Base-by-base conservation (phyloP, 75 land plant species). In the Ceratopteris richardii region DNA sequence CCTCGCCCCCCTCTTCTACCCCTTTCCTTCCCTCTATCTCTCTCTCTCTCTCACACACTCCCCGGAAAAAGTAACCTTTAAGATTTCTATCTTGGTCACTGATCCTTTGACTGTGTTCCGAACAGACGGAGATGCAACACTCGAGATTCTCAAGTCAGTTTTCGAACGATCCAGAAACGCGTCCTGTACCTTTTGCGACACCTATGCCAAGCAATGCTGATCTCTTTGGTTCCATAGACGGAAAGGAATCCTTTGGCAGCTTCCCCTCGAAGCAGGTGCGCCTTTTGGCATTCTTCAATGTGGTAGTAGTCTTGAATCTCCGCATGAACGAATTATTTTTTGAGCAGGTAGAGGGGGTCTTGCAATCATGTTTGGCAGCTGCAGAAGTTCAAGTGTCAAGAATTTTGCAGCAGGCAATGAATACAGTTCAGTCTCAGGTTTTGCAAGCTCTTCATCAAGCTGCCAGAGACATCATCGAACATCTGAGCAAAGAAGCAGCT, bases 401-500 rank as follows among this genome's bases (percentile, higher is more conserved):
- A 29, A 28, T 60, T n/a, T 29, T 57, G 25, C 68, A 66, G 51
- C 61, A 66, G 24, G 47, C 29, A 19, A 60, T 66, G 31, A 52
- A 57, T 47, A 41, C 68, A 2, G 46, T 66, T 29, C 61, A 66
- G 68, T 11, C 46, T 44, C 29, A 60, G 41, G 36, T 66, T 19
- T 53, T 53, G 23, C 22, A 51, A 57, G 68, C 68, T 23, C 33
- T 66, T 48, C 58, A 42, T 21, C 68, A 57, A 19, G 68, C 61
- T 29, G 68, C 47, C 1, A 27, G 14, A 23, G 66, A 69, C 11
- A 54, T 62, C 14, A 22, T 56, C 11, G 58, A 54, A 6, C 57
- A 42, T 40, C 28, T 69, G 57, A 51, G 50, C 31, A 69, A 69
- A 51, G 72, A 69, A 5, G 66, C 72, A 29, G 58, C 66, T 26